Evolutionary conservation across 257 asterid genomes (phyloP).

Genomic region (Jaltomata sinuosa): DNA sequence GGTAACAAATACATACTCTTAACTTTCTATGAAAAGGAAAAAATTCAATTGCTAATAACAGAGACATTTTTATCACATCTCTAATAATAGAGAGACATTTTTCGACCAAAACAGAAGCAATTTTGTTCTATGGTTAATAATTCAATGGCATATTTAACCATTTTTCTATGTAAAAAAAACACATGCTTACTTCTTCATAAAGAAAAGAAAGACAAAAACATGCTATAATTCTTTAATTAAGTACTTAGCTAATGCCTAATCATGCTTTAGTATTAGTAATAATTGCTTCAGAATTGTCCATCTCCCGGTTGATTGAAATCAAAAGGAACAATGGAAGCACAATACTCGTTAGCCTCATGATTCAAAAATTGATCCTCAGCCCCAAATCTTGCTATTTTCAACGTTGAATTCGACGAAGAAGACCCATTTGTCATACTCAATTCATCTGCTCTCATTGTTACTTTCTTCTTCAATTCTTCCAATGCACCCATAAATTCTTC

Average conservation of each 20-base stretch:
- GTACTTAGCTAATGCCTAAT: neutral
- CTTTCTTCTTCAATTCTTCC: conserved; percentile 23
- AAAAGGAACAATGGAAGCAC: conserved; percentile 1
- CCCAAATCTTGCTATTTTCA: neutral
- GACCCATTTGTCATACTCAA: conserved; percentile 2
- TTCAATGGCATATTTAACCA: too few species aligned
- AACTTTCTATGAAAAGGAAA: too few species aligned
- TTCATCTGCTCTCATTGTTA: conserved; percentile 13
- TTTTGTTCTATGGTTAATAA: too few species aligned
- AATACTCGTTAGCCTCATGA: neutral
- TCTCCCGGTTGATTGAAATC: neutral
- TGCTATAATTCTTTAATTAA: neutral
- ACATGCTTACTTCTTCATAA: too few species aligned
- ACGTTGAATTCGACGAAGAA: neutral
- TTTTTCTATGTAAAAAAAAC: too few species aligned
- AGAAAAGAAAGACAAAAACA: neutral
- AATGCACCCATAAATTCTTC: conserved; percentile 21
- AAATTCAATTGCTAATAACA: too few species aligned
- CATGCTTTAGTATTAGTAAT: neutral
- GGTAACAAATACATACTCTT: too few species aligned
- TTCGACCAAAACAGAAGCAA: too few species aligned
- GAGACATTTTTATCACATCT: too few species aligned
- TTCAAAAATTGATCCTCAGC: neutral
- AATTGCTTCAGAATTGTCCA: neutral
- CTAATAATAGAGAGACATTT: too few species aligned